Evolutionary conservation across 495 filamentous ascomycete species (phyloP).

Genomic region (Filosporella fistucella): DNA sequence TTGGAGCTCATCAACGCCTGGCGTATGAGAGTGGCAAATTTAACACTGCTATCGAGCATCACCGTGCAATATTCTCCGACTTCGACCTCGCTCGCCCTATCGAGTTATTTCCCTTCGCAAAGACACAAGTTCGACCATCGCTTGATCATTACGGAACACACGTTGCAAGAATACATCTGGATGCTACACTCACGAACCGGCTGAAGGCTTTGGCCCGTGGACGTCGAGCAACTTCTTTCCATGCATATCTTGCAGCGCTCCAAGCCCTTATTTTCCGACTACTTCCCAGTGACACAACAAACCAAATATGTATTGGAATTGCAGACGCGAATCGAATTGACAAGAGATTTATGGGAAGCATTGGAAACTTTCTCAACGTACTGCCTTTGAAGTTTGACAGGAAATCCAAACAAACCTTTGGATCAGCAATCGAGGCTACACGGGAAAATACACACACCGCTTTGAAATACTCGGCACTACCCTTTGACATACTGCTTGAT

Average conservation of each 20-base stretch:
- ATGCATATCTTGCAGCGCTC: conserved; percentile 24
- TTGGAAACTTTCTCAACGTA: conserved; percentile 23
- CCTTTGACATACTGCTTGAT: conserved; percentile 39
- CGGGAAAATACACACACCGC: conserved; percentile 1
- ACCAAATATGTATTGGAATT: conserved; percentile 27
- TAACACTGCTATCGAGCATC: neutral
- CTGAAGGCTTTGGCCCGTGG: conserved; percentile 3
- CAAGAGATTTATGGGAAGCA: conserved; percentile 2
- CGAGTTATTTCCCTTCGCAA: conserved; percentile 26
- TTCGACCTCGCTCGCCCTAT: conserved; percentile 20
- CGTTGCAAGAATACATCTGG: neutral
- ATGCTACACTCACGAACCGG: neutral
- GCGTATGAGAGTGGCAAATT: neutral
- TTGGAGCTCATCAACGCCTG: conserved; percentile 5
- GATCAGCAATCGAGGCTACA: conserved; percentile 1
- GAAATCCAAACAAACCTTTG: conserved; percentile 11
- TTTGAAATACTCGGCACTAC: conserved; percentile 28
- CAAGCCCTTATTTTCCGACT: conserved; percentile 15
- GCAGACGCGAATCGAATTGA: conserved; percentile 33
- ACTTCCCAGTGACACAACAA: neutral
- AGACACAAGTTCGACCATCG: neutral
- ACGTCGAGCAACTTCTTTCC: conserved; percentile 13
- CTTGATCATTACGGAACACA: neutral
- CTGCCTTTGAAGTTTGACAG: conserved; percentile 18
- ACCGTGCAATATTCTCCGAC: conserved; percentile 31